Base-by-base conservation (phyloP, 116 monocot species). In the Iris pallida region DNA sequence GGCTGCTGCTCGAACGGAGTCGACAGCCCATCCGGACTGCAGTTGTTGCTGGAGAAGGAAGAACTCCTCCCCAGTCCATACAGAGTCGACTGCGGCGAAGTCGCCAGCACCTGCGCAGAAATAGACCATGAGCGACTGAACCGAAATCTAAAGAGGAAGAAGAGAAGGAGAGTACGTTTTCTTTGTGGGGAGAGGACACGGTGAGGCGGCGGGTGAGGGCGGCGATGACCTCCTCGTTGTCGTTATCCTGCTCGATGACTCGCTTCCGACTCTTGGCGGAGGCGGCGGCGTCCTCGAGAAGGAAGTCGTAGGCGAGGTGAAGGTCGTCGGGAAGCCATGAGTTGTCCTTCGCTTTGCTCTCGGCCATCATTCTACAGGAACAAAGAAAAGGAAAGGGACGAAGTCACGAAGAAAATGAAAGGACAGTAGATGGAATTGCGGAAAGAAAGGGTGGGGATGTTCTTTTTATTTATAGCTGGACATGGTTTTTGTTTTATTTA, bases 81-180 rank as follows among this genome's bases (percentile, higher is more conserved):
- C 6, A 91, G 81, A 8, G 87, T 84, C 5, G 86, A 86, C 72
- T 87, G 87, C 4, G 90, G 87, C 18, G 90, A 91, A 12, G 79
- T 53, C 7, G 69, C 87, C 75, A 83, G 57, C 16, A 58, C 30
- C 60, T 47, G 14, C 4, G n/a, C 20, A 57, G 54, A 8, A n/a
- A 5, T 4, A 20, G 19, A 10, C 7, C 2, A 56, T n/a, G 16
- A 51, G 30, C 42, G 0, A 44, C 41, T 17, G 61, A 13, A 63
- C 7, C n/a, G 0, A 60, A 45, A 17, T 1, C 43, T 13, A 54
- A 11, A 66, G 51, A 4, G 13, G 13, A 42, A 6, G 20, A 59
- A 57, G 13, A 17, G 61, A 5, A 75, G 15, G 47, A 59, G 41
- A n/a, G 16, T 6, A 5, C 18, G 42, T 54, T 10, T 53, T 65